Evolutionary conservation across 768 basidiomycete genomes (phyloP).

Genomic region (Trametes gibbosa): DNA sequence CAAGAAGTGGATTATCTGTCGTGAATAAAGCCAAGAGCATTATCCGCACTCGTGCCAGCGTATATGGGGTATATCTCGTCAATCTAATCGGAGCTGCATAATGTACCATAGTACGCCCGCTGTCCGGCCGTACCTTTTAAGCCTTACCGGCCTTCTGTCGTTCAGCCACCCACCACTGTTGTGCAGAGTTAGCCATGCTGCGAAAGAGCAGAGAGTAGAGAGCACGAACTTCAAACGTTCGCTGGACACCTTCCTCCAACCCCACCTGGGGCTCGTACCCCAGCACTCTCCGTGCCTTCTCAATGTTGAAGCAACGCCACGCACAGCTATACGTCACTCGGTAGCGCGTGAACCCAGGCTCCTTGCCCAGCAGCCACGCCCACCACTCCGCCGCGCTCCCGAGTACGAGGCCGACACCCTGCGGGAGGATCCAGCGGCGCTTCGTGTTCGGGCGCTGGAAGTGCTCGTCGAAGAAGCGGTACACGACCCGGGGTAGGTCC

Average conservation of each 20-base stretch:
- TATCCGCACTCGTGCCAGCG: background rate
- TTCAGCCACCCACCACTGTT: constrained; percentile 21
- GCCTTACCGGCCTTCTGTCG: constrained; percentile 12
- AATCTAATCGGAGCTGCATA: constrained; percentile 4
- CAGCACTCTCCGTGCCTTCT: constrained; percentile 85
- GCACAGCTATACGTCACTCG: constrained; percentile 80
- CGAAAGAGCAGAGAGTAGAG: background rate
- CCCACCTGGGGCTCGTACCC: constrained; percentile 93
- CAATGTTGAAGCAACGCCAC: constrained; percentile 88
- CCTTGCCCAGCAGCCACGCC: constrained; percentile 69
- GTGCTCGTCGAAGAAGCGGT: constrained; percentile 50
- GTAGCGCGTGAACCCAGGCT: constrained; percentile 83
- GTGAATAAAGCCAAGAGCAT: constrained; percentile 5
- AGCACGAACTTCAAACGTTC: constrained; percentile 66
- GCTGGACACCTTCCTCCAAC: constrained; percentile 81
- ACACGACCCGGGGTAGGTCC: constrained; percentile 85
- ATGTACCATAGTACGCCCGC: constrained; percentile 4
- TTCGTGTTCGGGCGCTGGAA: constrained; percentile 54
- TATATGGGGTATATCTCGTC: constrained; percentile 14
- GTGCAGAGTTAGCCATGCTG: background rate
- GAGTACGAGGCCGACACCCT: constrained; percentile 61
- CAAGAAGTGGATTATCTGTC: too few species aligned
- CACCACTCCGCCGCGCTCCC: constrained; percentile 74
- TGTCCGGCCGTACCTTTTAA: constrained; percentile 7
- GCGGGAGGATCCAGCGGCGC: constrained; percentile 50